These are phyloP conservation scores for Acrodontium crateriforme DNA, from an alignment of 2,329 filamentous ascomycete genomes.

Conservation along the genomic window DNA sequence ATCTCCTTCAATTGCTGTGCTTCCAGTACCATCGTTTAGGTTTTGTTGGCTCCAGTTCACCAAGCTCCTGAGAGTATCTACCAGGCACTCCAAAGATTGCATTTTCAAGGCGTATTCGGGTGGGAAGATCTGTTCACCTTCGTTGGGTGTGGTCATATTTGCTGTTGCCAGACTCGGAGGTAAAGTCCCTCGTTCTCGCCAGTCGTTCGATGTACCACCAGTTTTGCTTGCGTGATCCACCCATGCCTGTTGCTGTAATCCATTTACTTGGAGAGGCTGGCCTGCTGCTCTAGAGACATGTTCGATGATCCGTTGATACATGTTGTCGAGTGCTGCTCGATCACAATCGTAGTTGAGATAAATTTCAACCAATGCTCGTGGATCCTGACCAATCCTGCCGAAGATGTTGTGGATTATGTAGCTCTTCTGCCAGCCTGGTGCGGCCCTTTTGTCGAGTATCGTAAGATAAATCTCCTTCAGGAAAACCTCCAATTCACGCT, in stretches of 20 bases:
- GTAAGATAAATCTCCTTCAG: constrained; percentile 93
- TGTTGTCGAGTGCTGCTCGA: constrained; percentile 80
- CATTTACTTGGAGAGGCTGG: constrained; percentile 58
- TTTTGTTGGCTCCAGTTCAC: constrained; percentile 82
- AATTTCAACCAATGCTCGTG: constrained; percentile 78
- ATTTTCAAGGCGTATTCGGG: constrained; percentile 87
- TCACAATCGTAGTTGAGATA: constrained; percentile 99
- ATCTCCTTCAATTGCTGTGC: constrained; percentile 24
- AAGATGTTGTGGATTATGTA: constrained; percentile 72
- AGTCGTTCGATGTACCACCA: constrained; percentile 43
- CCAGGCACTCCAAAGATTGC: constrained; percentile 72
- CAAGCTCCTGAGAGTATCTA: constrained; percentile 76
- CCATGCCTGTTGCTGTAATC: constrained; percentile 71
- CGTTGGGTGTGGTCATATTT: constrained; percentile 42
- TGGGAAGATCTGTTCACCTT: constrained; percentile 47
- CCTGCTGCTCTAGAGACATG: constrained; percentile 81
- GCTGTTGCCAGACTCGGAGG: constrained; percentile 76
- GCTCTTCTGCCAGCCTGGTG: constrained; percentile 79
- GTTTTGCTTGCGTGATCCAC: constrained; percentile 58
- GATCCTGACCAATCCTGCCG: constrained; percentile 70
- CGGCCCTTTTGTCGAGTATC: constrained; percentile 74
- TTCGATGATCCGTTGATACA: constrained; percentile 89
- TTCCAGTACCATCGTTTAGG: constrained; percentile 32
- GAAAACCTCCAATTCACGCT: constrained; percentile 98
- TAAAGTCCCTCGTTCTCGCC: constrained; percentile 73